Evolutionary conservation across 225 moss, liverwort and hornwort genomes (phyloP), one percentile per base, ranked within the genome.

Genomic region (Polytrichum formosum): DNA sequence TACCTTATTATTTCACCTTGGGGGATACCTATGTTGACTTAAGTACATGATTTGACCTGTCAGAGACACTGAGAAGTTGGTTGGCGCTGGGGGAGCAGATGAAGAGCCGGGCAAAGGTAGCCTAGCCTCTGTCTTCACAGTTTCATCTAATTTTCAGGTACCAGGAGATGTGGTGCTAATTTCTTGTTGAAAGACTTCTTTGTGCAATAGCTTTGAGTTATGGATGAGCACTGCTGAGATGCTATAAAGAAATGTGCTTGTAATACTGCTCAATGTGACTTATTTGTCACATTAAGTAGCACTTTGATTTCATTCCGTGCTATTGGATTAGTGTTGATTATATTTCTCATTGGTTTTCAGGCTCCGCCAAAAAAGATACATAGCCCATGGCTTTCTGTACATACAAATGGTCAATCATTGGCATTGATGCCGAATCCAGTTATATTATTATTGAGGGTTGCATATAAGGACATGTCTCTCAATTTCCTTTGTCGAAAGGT

Each of bases 111-210:
- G 80, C 58, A 93, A 90, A 77, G 84, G 78, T 83, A 93, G 74
- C 74, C 83, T 86, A 73, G 77, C 86, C 27, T 88, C 95, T 71
- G 85, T 93, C 76, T 96, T 96, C 79, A 91, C 95, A 65, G 93
- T 96, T 61, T 96, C 95, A 67, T 96, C 95, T 25, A 96, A 96
- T 73, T 96, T 96, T 55, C 95, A 96, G 95, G 95, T 96, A 55
- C 69, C 26, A 37, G 37, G 58, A 21, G 2, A 58, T 0, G 22
- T 6, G 6, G n/a, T 20, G 6, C 58, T 19, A 20, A 22, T 58
- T 58, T 58, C 58, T 58, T 58, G 8, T 22, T 20, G 20, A 20
- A 58, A 2, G 20, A 20, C 4, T 20, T 2, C 22, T 8, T 58
- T 58, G n/a, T 58, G 58, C n/a, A 58, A 58, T 5, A 58, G 20